Evolutionary conservation across 306 rosid species (phyloP), one percentile per base, ranked within the genome.

Genomic region (Dalbergia cochinchinensis): DNA sequence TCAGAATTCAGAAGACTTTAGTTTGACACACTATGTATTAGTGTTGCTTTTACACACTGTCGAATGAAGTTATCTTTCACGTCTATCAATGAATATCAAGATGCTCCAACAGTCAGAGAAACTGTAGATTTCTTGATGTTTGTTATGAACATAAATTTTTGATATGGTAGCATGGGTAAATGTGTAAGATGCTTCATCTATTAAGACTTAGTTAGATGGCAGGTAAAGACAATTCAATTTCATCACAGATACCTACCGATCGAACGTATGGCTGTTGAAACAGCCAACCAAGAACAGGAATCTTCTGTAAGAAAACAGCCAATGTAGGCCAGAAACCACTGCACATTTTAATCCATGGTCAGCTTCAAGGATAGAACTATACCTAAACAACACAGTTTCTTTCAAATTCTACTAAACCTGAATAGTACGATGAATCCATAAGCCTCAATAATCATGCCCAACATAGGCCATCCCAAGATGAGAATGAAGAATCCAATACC

Each of bases 271-370:
- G 99, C 62, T 90, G 98, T 87, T 96, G 97, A 80, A 93, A 19
- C 78, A 96, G 59, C 98, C 98, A 96, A 71, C 99, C 99, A 53
- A 96, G 94, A 80, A 93, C 72, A 22, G 98, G 99, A 81, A 93
- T 87, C 94, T 85, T 96, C 94, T 91, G 99, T n/a, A n/a, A n/a
- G 87, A 96, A 96, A 61, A 96, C 96, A 61, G 97, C 87, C 71
- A 96, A 72, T n/a, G 99, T 96, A 65, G 99, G 99, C 99, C 99
- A 96, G 91, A 96, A 96, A 82, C 99, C 99, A 65, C 98, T 96
- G 94, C 88, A 85, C 37, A 75, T 64, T 51, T 85, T 61, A 77
- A 53, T 72, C 61, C 65, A 89, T 78, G 63, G 88, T 85, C 80
- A 86, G 73, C 60, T 58, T 75, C 64, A 73, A 73, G 47, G 42